phyloP scores from a whole-genome alignment of 306 rosid genomes.

The Argentina anserina region DNA sequence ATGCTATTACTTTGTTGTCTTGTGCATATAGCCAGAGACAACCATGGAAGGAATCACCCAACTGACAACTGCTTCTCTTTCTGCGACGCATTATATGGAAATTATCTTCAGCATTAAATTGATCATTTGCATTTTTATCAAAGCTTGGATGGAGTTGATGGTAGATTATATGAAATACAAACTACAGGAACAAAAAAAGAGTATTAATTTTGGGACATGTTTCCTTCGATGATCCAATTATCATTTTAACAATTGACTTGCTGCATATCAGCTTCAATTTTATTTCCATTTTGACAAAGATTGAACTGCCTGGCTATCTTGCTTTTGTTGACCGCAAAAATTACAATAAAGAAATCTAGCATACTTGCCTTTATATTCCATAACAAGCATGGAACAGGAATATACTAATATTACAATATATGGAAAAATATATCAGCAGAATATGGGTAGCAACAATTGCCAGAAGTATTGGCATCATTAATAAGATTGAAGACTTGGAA shows the following conservation, averaged over 20 bases:
- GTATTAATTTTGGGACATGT: not conserved
- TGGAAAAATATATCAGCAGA: not conserved
- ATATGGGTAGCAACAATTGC: slow-evolving; percentile 1
- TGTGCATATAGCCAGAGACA: no score
- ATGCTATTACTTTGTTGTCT: no score
- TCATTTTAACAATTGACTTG: not conserved
- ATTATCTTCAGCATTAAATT: no score
- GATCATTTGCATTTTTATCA: no score
- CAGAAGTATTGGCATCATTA: slow-evolving; percentile 6
- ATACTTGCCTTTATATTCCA: slow-evolving; percentile 14
- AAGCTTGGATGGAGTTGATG: no score
- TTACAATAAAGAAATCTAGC: slow-evolving; percentile 14
- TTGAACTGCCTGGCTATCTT: not conserved
- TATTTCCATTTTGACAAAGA: not conserved
- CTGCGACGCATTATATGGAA: no score
- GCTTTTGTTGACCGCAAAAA: slow-evolving; percentile 12
- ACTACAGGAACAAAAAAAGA: not conserved
- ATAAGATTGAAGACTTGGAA: not conserved
- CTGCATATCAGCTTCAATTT: not conserved
- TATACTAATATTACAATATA: slow-evolving; percentile 1
- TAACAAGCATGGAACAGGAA: slow-evolving; percentile 12
- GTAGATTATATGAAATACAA: not conserved
- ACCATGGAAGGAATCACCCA: no score
- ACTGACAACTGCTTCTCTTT: no score
- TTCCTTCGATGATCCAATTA: not conserved